Conservation (phyloP, 441 rosid genomes). For the Theobroma grandiflorum region DNA sequence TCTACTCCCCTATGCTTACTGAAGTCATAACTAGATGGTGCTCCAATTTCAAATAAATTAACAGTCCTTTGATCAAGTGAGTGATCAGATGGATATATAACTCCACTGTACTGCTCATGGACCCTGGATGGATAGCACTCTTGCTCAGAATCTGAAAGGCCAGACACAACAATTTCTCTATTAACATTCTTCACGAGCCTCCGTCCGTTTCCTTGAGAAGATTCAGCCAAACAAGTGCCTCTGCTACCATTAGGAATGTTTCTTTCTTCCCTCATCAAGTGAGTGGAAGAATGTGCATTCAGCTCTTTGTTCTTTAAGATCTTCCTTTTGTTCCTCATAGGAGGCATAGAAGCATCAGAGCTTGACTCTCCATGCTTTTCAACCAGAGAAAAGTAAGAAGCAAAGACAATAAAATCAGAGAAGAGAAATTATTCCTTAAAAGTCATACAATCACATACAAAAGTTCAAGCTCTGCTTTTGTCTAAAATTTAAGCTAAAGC, state of each 20-base stretch:
- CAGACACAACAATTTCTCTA: constrained; percentile 40
- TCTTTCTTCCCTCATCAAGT: constrained; percentile 48
- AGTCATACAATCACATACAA: background rate
- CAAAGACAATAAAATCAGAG: constrained; percentile 6
- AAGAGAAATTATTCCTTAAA: background rate
- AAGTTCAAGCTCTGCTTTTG: background rate
- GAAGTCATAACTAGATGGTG: constrained; percentile 44
- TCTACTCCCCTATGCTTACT: constrained; percentile 27
- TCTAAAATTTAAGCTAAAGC: background rate
- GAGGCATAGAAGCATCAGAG: constrained; percentile 24
- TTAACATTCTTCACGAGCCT: constrained; percentile 51
- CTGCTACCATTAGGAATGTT: constrained; percentile 42
- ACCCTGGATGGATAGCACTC: constrained; percentile 38
- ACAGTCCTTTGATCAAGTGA: constrained; percentile 30
- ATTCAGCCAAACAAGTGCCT: constrained; percentile 43
- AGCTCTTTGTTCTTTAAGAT: constrained; percentile 41
- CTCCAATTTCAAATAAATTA: constrained; percentile 41
- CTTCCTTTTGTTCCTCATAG: constrained; percentile 38
- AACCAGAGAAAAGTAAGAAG: constrained; percentile 17
- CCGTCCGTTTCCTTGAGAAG: constrained; percentile 47
- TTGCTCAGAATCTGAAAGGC: constrained; percentile 52
- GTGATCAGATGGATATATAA: constrained; percentile 27
- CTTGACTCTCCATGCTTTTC: constrained; percentile 27
- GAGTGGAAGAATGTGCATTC: constrained; percentile 32
- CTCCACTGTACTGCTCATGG: constrained; percentile 19